Evolutionary conservation across 1,284 basidiomycete species (phyloP).

Genomic region (Ganoderma meredithae): DNA sequence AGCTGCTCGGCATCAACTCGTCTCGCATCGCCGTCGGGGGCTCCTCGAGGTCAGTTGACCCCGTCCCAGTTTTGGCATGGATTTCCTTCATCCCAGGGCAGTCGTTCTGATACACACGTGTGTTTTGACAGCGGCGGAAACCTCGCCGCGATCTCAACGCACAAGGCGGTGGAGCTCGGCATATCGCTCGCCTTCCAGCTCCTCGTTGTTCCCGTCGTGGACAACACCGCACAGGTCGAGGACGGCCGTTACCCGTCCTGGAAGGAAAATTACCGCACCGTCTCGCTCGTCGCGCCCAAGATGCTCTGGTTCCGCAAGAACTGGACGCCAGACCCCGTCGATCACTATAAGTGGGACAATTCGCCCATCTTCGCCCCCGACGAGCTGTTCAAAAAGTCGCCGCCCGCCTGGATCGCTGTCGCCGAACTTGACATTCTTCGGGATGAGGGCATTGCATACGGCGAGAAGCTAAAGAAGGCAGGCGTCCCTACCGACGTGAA

Average conservation of each 20-base stretch:
- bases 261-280: constrained; percentile 64
- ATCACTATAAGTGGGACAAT: constrained; percentile 70
- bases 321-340: constrained; percentile 68
- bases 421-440: constrained; percentile 73
- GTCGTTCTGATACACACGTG: neutral
- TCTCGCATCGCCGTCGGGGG: constrained; percentile 65
- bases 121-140: constrained; percentile 65
- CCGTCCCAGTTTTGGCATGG: neutral
- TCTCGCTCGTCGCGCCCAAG: constrained; percentile 64
- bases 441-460: constrained; percentile 73
- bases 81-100: constrained; percentile 4
- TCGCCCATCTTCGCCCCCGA: constrained; percentile 74
- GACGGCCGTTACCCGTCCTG: constrained; percentile 56
- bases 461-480: constrained; percentile 59
- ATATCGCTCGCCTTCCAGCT: constrained; percentile 70
- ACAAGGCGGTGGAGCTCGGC: constrained; percentile 64
- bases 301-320: constrained; percentile 79
- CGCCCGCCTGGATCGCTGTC: constrained; percentile 69
- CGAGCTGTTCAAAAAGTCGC: constrained; percentile 55
- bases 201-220: constrained; percentile 74
- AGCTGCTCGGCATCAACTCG: constrained; percentile 49
- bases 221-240: constrained; percentile 65
- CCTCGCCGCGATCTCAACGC: constrained; percentile 69
- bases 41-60: constrained; percentile 61
- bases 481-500: constrained; percentile 64